phyloP scores from a whole-genome alignment of 352 stramenopile genomes.

The Paralagenidium karlingii region DNA sequence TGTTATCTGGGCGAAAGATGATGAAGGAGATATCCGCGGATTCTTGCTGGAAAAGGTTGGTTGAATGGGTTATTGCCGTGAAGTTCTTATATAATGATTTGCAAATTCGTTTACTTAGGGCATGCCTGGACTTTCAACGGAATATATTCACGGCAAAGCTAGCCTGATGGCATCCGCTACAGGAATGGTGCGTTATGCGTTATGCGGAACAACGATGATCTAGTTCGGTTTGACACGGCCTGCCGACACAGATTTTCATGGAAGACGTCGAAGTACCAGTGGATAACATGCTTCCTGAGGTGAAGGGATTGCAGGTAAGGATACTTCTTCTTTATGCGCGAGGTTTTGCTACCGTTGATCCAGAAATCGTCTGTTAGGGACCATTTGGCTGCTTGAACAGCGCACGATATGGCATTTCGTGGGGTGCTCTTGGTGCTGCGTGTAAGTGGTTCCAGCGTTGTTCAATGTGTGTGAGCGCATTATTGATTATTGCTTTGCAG shows the following conservation, averaged over 20 bases:
- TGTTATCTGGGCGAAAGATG: constrained; percentile 95
- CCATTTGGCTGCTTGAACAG: constrained; percentile 98
- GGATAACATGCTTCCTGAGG: constrained; percentile 88
- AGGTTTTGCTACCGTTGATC: background rate
- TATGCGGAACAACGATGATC: background rate
- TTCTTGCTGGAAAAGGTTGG: constrained; percentile 91
- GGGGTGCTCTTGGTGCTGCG: constrained; percentile 92
- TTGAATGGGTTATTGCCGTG: too few species aligned
- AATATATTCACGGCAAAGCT: constrained; percentile 96
- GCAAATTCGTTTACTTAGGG: constrained; percentile 22
- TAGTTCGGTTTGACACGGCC: background rate
- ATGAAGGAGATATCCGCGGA: constrained; percentile 88
- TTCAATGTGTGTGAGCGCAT: background rate
- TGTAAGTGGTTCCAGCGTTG: constrained; percentile 20
- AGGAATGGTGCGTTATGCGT: constrained; percentile 74
- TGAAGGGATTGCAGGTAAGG: constrained; percentile 74
- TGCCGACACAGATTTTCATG: constrained; percentile 85
- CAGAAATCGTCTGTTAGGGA: constrained; percentile 23
- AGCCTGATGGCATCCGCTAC: constrained; percentile 91
- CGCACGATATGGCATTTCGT: constrained; percentile 95
- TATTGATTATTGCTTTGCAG: constrained; percentile 8
- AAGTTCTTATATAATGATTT: background rate
- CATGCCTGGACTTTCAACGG: constrained; percentile 85
- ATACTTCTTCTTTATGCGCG: too few species aligned
- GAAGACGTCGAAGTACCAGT: constrained; percentile 92